Base-by-base conservation (phyloP, 108 stramenopile species). In the Mediolabrus comicus region DNA sequence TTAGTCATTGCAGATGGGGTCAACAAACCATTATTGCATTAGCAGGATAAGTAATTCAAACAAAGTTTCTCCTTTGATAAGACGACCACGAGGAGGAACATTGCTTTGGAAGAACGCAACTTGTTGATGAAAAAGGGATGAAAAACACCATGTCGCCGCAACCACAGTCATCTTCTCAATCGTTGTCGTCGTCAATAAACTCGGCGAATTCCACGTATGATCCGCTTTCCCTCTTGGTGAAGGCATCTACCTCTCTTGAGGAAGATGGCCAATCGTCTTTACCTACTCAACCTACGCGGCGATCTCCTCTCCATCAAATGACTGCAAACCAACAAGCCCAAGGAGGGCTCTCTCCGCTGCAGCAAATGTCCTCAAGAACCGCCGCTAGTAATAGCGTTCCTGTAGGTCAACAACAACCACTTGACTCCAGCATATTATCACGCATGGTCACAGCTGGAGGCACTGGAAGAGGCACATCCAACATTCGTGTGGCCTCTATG, bases 361-460 rank as follows among this genome's bases (percentile, higher is more conserved):
- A 49, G 46, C 19, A 49, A 22, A 24, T 49, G 22, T 24, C 46
- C n/a, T n/a, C n/a, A n/a, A n/a, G n/a, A n/a, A n/a, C n/a, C n/a
- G n/a, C n/a, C n/a, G n/a, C n/a, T n/a, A n/a, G n/a, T n/a, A n/a
- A n/a, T n/a, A n/a, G n/a, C n/a, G n/a, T n/a, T n/a, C n/a, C n/a
- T n/a, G n/a, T n/a, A n/a, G n/a, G n/a, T n/a, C n/a, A n/a, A n/a
- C n/a, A n/a, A n/a, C 56, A 25, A 27, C 65, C 31, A 43, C 53
- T 71, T 53, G 67, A 67, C 29, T 22, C 60, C 22, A 63, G 66
- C 49, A 76, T 69, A 35, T 34, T 75, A 30, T 53, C 74, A 10
- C 59, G 66, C 12, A 75, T 75, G 74, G 74, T 75, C 51, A 67
- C 65, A 4, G 65, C 74, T n/a, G 64, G 72, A 3, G 54, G 64